Percentiles rank a stretch among this genome's conserved stretches.
Evolutionary conservation across 2,329 filamentous ascomycete species (phyloP).

Genomic region (Thelonectria rubi): DNA sequence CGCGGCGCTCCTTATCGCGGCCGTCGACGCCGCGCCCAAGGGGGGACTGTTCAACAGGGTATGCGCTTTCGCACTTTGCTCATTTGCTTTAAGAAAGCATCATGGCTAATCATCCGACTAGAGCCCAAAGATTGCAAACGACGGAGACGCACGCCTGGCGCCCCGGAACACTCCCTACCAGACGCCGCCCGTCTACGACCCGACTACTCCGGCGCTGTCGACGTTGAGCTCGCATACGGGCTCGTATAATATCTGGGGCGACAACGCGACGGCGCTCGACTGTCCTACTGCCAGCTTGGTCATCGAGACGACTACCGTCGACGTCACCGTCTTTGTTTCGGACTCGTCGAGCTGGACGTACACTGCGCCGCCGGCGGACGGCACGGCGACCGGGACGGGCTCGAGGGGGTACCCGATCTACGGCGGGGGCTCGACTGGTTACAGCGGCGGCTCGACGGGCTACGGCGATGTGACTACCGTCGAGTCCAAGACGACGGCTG

Average conservation of each 20-base stretch:
- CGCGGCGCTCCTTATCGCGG: conserved; percentile 39
- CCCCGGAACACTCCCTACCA: background rate
- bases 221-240: no score
- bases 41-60: conserved; percentile 14
- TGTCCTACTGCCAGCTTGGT: conserved; percentile 40
- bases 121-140: no score
- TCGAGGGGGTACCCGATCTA: background rate
- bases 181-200: background rate
- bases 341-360: conserved; percentile 38
- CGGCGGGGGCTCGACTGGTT: background rate
- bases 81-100: no score
- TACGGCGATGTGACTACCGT: background rate
- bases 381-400: conserved; percentile 23
- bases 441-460: background rate
- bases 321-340: conserved; percentile 49
- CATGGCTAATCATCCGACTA: background rate
- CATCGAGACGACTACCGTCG: conserved; percentile 46
- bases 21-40: conserved; percentile 41
- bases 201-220: background rate
- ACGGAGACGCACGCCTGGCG: background rate
- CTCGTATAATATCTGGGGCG: background rate
- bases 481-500: conserved; percentile 1
- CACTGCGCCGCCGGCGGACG: conserved; percentile 24
- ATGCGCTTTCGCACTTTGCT: no score
- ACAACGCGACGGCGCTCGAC: conserved; percentile 25